These are phyloP conservation scores for Yamadazyma trypodendri DNA, from an alignment of 1,139 yeast species.

Conservation along the genomic window DNA sequence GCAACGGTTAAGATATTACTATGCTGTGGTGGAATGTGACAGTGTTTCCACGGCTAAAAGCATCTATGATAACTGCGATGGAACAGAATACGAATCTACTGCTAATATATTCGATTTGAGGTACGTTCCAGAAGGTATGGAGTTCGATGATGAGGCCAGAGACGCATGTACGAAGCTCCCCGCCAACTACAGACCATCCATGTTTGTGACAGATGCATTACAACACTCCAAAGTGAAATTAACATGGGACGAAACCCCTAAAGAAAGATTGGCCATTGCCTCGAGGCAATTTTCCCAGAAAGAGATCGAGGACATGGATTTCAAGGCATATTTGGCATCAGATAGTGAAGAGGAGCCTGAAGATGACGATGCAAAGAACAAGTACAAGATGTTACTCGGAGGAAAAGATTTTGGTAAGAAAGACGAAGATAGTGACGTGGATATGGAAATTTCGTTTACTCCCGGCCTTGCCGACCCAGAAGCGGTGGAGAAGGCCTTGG, in stretches of 20 bases:
- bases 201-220: slow-evolving; percentile 87
- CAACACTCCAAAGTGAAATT: slow-evolving; percentile 91
- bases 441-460: slow-evolving; percentile 93
- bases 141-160: slow-evolving; percentile 71
- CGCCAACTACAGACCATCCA: slow-evolving; percentile 73
- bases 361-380: slow-evolving; percentile 42
- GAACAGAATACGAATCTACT: slow-evolving; percentile 93
- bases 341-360: slow-evolving; percentile 66
- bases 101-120: slow-evolving; percentile 92
- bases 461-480: slow-evolving; percentile 69
- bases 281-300: slow-evolving; percentile 81
- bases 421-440: slow-evolving; percentile 64
- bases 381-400: slow-evolving; percentile 64
- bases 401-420: slow-evolving; percentile 36
- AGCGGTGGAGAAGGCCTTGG: slow-evolving; percentile 21
- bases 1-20: slow-evolving; percentile 83
- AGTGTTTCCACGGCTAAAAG: slow-evolving; percentile 66
- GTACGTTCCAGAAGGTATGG: slow-evolving; percentile 90
- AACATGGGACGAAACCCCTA: slow-evolving; percentile 98
- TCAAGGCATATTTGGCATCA: slow-evolving; percentile 91
- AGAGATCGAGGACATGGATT: slow-evolving; percentile 95
- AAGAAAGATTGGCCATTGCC: slow-evolving; percentile 77
- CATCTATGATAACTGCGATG: slow-evolving; percentile 87
- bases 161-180: slow-evolving; percentile 77
- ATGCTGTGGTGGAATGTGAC: slow-evolving; percentile 90